A percentile compares a stretch with the other conserved stretches of the same genome.
phyloP scores from a whole-genome alignment of 176 grass and related monocot species.

The Ampelocalamus luodianensis region DNA sequence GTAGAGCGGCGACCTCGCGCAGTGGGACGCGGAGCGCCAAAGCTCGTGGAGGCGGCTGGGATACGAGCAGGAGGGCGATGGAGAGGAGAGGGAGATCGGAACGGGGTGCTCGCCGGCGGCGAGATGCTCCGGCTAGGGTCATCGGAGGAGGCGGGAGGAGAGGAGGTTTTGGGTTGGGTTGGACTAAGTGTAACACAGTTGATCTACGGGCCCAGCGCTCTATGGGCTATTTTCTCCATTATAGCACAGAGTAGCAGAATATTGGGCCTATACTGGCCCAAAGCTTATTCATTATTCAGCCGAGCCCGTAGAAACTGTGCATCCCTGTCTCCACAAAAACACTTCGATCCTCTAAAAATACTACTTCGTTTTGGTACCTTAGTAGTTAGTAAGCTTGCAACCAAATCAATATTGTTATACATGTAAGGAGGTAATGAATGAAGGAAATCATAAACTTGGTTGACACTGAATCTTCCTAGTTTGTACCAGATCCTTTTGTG shows the following conservation, averaged over 20 bases:
- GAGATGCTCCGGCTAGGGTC: slow-evolving; percentile 28
- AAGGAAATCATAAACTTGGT: neutral
- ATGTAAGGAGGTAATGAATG: neutral
- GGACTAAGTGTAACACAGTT: neutral
- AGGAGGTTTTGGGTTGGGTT: neutral
- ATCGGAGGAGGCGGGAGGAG: slow-evolving; percentile 14
- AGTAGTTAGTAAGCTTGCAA: neutral
- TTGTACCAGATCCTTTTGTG: neutral
- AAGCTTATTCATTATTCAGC: neutral
- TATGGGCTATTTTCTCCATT: neutral
- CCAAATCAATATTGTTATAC: neutral
- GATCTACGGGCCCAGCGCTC: neutral
- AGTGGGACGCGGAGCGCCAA: slow-evolving; percentile 48
- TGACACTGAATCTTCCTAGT: neutral
- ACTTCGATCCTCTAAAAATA: neutral
- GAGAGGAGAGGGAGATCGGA: slow-evolving; percentile 8
- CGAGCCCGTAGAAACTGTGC: neutral
- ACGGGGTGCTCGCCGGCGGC: slow-evolving; percentile 52
- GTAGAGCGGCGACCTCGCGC: slow-evolving; percentile 53
- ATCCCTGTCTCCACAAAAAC: neutral
- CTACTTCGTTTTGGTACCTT: neutral
- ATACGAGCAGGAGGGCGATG: slow-evolving; percentile 49
- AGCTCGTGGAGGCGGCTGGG: slow-evolving; percentile 29
- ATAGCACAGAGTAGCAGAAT: neutral
- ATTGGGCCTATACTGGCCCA: too few species aligned